Evolutionary conservation across 371 early-diverging fungal genomes (phyloP), one percentile per base, ranked within the genome.

Genomic region (Rhizopus arrhizus): DNA sequence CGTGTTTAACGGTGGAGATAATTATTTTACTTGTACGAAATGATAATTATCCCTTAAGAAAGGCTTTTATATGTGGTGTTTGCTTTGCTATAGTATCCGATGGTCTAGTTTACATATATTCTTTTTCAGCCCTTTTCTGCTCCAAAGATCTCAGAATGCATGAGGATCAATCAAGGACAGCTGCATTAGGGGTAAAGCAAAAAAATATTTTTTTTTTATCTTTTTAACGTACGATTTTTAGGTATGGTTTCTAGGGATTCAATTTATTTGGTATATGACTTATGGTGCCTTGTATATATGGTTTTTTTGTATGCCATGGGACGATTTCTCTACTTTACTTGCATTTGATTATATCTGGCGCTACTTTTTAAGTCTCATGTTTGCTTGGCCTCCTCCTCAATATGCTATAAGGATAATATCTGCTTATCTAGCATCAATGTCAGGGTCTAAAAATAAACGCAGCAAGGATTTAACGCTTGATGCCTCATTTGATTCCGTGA

Each of bases 141-240:
- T 42, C 56, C n/a, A 61, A 43, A 34, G 36, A 28, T 16, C 16
- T 55, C 10, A 8, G 62, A 40, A 22, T 59, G 0, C 58, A 67
- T 15, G 56, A 62, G 42, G 46, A 46, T 2, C 68, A 61, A 22
- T 58, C 68, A 29, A 59, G 43, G 45, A 64, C 69, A 40, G 58
- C 69, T 6, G 57, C 69, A 2, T 45, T 62, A 12, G 69, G 69
- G 31, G 69, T 68, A 68, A 53, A 49, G 29, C 7, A 28, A 13
- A 15, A 32, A 31, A 49, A 15, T 3, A 4, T 56, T 28, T 15
- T 28, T 58, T 16, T 15, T 28, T 11, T 35, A 46, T 55, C 36
- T 42, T 29, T 2, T 51, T 48, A 34, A 32, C 31, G 31, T 47
- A 48, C 29, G 4, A 8, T 50, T 9, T 52, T 12, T 60, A 66